A percentile compares a stretch with the other conserved stretches of the same genome.
Conservation (phyloP, 805 yeast species). For the Hanseniaspora singularis region DNA sequence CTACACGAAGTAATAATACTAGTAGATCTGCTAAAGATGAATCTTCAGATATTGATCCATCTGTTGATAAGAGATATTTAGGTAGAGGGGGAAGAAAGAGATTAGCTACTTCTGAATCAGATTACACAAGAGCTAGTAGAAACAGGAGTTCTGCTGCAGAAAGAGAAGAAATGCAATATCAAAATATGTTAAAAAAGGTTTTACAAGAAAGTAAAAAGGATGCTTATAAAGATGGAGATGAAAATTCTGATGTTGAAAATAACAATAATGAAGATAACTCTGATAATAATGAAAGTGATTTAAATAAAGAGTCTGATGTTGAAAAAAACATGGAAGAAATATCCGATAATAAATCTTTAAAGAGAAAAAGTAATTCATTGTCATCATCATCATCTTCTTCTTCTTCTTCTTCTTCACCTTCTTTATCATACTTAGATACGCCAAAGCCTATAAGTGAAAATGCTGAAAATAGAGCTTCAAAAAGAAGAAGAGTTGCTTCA, state of each 20-base stretch:
- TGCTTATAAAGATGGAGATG: slow-evolving; percentile 20
- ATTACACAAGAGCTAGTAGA: slow-evolving; percentile 11
- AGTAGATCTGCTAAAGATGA: neutral
- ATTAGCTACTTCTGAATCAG: neutral
- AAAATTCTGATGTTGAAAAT: slow-evolving; percentile 11
- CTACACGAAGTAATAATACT: slow-evolving; percentile 17
- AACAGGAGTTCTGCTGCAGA: slow-evolving; percentile 27
- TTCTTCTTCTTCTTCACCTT: too few species aligned
- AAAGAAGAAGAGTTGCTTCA: slow-evolving; percentile 3
- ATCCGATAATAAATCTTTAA: neutral
- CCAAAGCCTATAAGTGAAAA: too few species aligned
- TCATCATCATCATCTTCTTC: too few species aligned
- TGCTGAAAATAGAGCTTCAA: slow-evolving; percentile 2
- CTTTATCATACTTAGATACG: too few species aligned
- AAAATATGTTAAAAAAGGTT: slow-evolving; percentile 33
- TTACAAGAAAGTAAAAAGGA: slow-evolving; percentile 33
- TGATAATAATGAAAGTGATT: slow-evolving; percentile 14
- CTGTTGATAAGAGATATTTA: slow-evolving; percentile 4
- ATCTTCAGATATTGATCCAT: neutral
- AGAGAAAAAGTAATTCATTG: neutral
- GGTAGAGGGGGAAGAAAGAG: slow-evolving; percentile 17
- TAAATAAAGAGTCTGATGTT: slow-evolving; percentile 13
- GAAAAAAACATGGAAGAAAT: slow-evolving; percentile 11
- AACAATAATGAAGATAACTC: slow-evolving; percentile 15
- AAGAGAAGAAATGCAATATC: slow-evolving; percentile 36